Conservation (phyloP, 345 rosid genomes). For the Geranium brycei region DNA sequence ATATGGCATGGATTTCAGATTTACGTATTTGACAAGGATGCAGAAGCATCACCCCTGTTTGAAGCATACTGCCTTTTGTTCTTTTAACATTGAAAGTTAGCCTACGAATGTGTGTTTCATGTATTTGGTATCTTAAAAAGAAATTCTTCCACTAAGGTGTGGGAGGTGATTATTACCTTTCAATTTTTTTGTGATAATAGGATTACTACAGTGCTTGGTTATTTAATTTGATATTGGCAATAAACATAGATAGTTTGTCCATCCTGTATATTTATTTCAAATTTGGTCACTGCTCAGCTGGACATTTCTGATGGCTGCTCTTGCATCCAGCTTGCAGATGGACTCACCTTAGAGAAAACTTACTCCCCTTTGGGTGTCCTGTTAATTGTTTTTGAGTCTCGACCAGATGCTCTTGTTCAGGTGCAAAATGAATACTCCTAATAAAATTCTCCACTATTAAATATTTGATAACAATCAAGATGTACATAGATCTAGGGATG, state of each 20-base stretch:
- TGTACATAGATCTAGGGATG: not conserved
- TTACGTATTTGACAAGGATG: not conserved
- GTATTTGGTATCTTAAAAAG: not conserved
- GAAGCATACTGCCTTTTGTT: not conserved
- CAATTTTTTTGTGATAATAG: too few species aligned
- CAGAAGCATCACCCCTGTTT: not conserved
- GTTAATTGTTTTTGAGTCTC: conserved; percentile 87
- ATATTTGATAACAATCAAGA: not conserved
- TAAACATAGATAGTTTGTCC: too few species aligned
- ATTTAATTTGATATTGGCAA: too few species aligned
- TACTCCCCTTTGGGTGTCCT: conserved; percentile 94
- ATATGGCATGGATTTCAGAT: not conserved
- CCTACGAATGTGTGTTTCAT: not conserved
- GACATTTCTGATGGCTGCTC: conserved; percentile 9
- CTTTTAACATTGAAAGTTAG: not conserved
- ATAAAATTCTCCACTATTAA: not conserved
- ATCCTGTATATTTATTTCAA: not conserved
- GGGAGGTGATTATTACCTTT: too few species aligned
- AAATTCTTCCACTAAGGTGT: too few species aligned
- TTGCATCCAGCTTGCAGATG: conserved; percentile 72
- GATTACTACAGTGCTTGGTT: not conserved
- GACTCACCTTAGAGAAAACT: conserved; percentile 86
- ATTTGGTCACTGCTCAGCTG: not conserved
- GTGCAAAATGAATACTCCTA: conserved; percentile 20
- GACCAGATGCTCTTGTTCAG: conserved; percentile 97